Base-by-base conservation (phyloP, 306 rosid genomes). In the apple (Malus domestica) region DNA sequence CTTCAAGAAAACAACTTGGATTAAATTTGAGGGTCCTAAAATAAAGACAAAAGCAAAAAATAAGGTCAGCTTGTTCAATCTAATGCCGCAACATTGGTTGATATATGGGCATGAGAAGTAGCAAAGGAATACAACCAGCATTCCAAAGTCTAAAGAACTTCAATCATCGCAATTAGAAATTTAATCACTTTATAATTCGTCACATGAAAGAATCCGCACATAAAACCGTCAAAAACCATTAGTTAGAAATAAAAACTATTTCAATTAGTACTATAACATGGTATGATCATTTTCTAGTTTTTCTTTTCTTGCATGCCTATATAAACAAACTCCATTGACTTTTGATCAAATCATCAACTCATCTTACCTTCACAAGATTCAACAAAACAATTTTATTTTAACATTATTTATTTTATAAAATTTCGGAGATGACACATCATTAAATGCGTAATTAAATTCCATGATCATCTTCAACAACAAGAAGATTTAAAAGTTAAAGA, bases 371-470 rank as follows among this genome's bases (percentile, higher is more conserved):
- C 45, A 9, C 45, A 3, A 42, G 45, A 42, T 42, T 42, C 45
- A 42, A 42, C 12, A 42, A 42, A 42, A 9, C 3, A 42, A 9
- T 42, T 42, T 42, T 9, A 9, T 42, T 30, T 30, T 42, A 9
- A 42, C 0, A 42, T 42, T 42, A 42, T 42, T 40, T 1, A 42
- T 42, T 42, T 42, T 42, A 42, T 42, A 9, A 9, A 40, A 42
- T 9, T 42, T 9, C 45, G 45, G 10, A 42, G 45, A 42, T 12
- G 20, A 52, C 25, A 8, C 59, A 6, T 27, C 68, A 68, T 76
- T 76, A 27, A 76, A 55, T 68, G 80, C 74, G 9, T 40, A 68
- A 68, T 68, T 6, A 42, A 76, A 45, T 75, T 76, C 8, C 35
- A 68, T 57, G 65, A 57, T 38, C 7, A 76, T 18, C 54, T 59